Evolutionary conservation across 495 filamentous ascomycete species (phyloP), one percentile per base, ranked within the genome.

Genomic region (Polyplosphaeria fusca): DNA sequence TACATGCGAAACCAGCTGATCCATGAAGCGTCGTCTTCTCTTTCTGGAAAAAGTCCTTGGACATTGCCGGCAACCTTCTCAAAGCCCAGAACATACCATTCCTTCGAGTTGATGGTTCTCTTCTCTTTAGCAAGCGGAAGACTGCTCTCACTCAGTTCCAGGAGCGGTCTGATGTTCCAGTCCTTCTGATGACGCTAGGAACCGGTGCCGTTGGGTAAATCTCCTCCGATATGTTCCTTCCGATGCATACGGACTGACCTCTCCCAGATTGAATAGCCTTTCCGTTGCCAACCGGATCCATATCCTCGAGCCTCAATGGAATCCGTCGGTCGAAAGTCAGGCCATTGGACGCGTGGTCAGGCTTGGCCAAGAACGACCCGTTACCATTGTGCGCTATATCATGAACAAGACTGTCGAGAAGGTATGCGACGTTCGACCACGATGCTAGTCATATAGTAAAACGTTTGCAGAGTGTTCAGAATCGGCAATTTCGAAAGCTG

Each of bases 1-100:
- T n/a, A n/a, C n/a, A n/a, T n/a, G n/a, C n/a, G n/a, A n/a, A n/a
- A n/a, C n/a, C n/a, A n/a, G n/a, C n/a, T n/a, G n/a, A n/a, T n/a
- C n/a, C n/a, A n/a, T n/a, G n/a, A n/a, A 55, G 52, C 24, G 32
- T 55, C 26, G 32, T 55, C 14, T 55, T 55, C 22, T 55, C 52
- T 4, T 55, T 2, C 13, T 55, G 52, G 52, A 55, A 47, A 30
- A 47, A 47, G 27, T 47, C 26, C n/a, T 26, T 55, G 5, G 22
- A 55, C 19, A 2, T 41, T 2, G 28, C 40, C 19, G 18, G 11
- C 2, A 28, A 25, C 2, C 9, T 47, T 3, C 20, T 47, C 14
- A 37, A 38, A 12, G 12, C 30, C 23, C 1, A 23, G 18, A 20
- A 23, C 5, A 24, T 40, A 5, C 16, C 13, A 3, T 39, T 28